Conservation (phyloP, 441 rosid species). For the Biscutella auriculata region DNA sequence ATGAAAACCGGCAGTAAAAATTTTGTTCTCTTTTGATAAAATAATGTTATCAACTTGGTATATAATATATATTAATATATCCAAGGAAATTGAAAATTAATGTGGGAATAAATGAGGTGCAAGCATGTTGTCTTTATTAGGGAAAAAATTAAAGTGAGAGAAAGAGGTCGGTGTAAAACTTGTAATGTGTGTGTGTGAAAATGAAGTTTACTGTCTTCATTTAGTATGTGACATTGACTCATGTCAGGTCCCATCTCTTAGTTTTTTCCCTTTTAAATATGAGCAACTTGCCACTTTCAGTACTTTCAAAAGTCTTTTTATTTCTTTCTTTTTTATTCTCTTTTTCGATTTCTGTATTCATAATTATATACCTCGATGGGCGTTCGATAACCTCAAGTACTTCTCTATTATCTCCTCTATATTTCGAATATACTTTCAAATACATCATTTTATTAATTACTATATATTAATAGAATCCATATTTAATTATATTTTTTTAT, state of each 20-base stretch:
- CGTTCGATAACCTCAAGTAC: not conserved
- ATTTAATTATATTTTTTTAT: not conserved
- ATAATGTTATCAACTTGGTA: no score
- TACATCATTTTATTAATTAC: no score
- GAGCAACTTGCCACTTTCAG: constrained; percentile 7
- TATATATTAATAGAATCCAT: not conserved
- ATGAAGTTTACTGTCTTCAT: constrained; percentile 17
- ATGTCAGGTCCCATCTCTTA: constrained; percentile 19
- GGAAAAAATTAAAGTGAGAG: constrained; percentile 1
- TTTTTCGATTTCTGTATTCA: not conserved
- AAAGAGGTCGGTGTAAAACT: constrained; percentile 14
- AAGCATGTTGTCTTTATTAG: not conserved
- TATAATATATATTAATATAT: no score
- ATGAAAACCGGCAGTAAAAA: no score
- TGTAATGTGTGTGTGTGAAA: constrained; percentile 4
- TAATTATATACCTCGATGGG: not conserved
- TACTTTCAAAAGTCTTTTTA: not conserved
- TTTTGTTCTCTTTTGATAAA: no score
- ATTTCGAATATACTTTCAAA: no score
- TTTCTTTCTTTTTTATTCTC: no score
- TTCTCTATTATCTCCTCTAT: no score
- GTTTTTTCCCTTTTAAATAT: not conserved
- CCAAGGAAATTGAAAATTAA: not conserved
- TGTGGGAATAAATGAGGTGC: constrained; percentile 5
- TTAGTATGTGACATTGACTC: constrained; percentile 17